phyloP scores from a whole-genome alignment of 2,329 filamentous ascomycete species.

The Calonectria multiphialidica region DNA sequence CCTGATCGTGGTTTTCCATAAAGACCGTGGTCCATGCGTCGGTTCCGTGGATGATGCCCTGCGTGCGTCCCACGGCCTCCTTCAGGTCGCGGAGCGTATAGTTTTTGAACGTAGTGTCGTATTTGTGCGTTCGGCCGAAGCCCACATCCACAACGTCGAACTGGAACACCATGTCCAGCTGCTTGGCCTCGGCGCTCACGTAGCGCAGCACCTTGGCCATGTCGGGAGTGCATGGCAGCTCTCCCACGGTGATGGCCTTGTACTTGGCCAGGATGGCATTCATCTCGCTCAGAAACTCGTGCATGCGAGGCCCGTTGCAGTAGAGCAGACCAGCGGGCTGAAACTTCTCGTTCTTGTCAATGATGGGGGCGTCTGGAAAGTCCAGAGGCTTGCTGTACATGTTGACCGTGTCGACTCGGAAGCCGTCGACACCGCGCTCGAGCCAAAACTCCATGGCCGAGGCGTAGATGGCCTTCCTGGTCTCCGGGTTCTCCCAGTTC shows the following conservation, averaged over 20 bases:
- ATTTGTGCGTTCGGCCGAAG: slow-evolving; percentile 62
- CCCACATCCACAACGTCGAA: slow-evolving; percentile 75
- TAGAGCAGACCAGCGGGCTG: slow-evolving; percentile 70
- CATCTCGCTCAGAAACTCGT: slow-evolving; percentile 78
- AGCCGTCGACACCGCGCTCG: slow-evolving; percentile 77
- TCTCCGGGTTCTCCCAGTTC: slow-evolving; percentile 83
- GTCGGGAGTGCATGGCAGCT: slow-evolving; percentile 74
- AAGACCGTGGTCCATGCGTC: slow-evolving; percentile 75
- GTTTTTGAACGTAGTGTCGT: slow-evolving; percentile 60
- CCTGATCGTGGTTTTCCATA: slow-evolving; percentile 75
- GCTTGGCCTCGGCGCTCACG: slow-evolving; percentile 67
- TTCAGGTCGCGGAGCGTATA: slow-evolving; percentile 64
- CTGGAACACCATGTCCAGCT: slow-evolving; percentile 79
- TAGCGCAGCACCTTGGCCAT: slow-evolving; percentile 69
- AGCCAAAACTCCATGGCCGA: slow-evolving; percentile 85
- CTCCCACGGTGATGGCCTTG: slow-evolving; percentile 78
- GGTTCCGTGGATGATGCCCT: slow-evolving; percentile 63
- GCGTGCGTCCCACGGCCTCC: slow-evolving; percentile 60
- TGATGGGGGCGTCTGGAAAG: slow-evolving; percentile 69
- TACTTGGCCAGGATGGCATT: slow-evolving; percentile 70
- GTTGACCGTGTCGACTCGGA: slow-evolving; percentile 82
- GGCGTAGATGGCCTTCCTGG: slow-evolving; percentile 77
- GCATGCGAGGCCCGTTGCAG: slow-evolving; percentile 76
- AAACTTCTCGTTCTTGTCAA: slow-evolving; percentile 55
- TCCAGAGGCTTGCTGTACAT: slow-evolving; percentile 74